A percentile compares a stretch with the other conserved stretches of the same genome.
Conservation (phyloP, 2,329 filamentous ascomycete genomes). For the Chaetomium globosum region DNA sequence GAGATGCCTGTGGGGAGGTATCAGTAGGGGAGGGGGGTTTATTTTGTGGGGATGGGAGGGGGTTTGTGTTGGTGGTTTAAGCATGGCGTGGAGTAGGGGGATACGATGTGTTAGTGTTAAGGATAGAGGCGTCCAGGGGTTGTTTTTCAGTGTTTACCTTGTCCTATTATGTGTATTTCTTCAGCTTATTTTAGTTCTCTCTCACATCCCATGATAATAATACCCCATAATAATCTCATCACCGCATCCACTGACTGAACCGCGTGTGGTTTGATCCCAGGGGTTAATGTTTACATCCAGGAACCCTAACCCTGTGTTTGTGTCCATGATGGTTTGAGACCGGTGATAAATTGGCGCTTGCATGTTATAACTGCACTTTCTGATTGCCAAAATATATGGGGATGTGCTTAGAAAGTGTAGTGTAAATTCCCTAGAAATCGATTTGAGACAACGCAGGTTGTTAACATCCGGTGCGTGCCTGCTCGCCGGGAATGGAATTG, state of each 20-base stretch:
- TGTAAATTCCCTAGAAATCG: too few relatives aligned
- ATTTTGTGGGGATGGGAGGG: neutral
- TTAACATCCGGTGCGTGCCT: neutral
- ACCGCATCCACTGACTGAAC: neutral
- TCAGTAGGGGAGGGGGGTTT: neutral
- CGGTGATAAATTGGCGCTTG: neutral
- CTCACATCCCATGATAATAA: neutral
- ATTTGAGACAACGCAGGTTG: neutral
- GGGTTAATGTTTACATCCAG: neutral
- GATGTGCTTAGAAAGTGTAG: neutral
- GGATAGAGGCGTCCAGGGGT: neutral
- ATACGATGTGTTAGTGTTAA: neutral
- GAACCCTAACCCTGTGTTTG: neutral
- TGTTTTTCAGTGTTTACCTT: neutral
- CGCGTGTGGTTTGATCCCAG: too few relatives aligned
- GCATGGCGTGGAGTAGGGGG: neutral
- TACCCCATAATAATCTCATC: neutral
- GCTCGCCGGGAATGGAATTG: neutral
- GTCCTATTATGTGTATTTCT: neutral
- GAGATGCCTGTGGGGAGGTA: conserved; percentile 21
- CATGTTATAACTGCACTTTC: neutral
- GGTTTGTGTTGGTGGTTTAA: neutral
- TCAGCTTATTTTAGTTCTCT: neutral
- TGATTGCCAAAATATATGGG: neutral
- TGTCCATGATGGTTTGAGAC: too few relatives aligned